These are phyloP conservation scores for Kluyveromyces starmeri DNA, from an alignment of 805 yeast genomes.

Conservation along the genomic window DNA sequence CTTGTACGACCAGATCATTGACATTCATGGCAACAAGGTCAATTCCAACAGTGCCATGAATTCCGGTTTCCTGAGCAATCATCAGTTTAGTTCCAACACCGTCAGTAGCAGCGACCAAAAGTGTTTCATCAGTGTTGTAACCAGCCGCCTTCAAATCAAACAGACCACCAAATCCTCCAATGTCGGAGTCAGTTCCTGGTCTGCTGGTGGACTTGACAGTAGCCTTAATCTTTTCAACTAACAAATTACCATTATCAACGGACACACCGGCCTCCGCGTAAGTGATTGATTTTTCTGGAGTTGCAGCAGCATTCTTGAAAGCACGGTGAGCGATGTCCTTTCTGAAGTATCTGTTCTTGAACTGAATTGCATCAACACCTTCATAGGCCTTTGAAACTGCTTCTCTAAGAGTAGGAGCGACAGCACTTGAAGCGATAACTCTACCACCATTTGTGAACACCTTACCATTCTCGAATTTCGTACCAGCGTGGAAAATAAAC, in stretches of 20 bases:
- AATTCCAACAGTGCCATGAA: constrained; percentile 96
- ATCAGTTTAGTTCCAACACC: constrained; percentile 97
- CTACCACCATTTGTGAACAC: constrained; percentile 90
- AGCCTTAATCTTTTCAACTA: constrained; percentile 84
- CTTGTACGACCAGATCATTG: constrained; percentile 95
- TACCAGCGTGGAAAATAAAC: constrained; percentile 93
- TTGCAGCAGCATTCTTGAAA: constrained; percentile 39
- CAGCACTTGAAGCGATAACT: constrained; percentile 91
- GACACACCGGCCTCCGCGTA: constrained; percentile 97
- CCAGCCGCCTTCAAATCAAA: constrained; percentile 89
- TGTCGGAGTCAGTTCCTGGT: constrained; percentile 94
- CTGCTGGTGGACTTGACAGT: constrained; percentile 88
- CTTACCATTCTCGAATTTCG: constrained; percentile 45
- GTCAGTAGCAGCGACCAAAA: constrained; percentile 95
- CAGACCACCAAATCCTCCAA: constrained; percentile 98
- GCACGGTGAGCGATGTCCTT: constrained; percentile 95
- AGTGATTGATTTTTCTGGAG: constrained; percentile 45
- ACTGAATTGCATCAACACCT: constrained; percentile 71
- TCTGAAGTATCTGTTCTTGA: constrained; percentile 73
- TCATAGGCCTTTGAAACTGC: constrained; percentile 81
- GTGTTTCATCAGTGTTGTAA: constrained; percentile 60
- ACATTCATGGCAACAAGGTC: constrained; percentile 99
- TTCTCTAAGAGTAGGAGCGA: constrained; percentile 60
- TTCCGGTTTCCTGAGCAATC: constrained; percentile 82
- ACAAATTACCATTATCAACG: constrained; percentile 86